Evolutionary conservation across 202 grass and related monocot species (phyloP).

Genomic region (Carex arenaria): DNA sequence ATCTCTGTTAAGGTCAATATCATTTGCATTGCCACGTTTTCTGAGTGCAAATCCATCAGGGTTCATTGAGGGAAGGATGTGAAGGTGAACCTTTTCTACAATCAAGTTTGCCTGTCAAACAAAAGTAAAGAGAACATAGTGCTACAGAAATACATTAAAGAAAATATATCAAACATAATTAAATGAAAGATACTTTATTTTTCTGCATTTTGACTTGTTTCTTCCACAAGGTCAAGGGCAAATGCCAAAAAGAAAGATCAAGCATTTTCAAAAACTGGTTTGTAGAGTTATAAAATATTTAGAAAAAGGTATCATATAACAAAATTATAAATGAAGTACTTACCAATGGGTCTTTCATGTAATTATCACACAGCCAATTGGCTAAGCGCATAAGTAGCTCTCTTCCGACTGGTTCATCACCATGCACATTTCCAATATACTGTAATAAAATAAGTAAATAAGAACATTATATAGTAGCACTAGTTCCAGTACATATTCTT

Average conservation of each 20-base stretch:
- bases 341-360: conserved; percentile 75
- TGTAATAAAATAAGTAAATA: conserved; percentile 27
- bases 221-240: not conserved
- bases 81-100: conserved; percentile 82
- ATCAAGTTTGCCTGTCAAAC: conserved; percentile 77
- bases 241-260: not conserved
- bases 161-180: not conserved
- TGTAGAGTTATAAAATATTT: not conserved
- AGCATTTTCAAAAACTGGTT: not conserved
- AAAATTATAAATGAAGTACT: not conserved
- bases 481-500: not conserved
- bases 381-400: conserved; percentile 87
- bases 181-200: not conserved
- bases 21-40: conserved; percentile 91
- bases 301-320: not conserved
- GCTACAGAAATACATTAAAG: not conserved
- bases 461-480: not conserved
- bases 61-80: conserved; percentile 94
- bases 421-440: conserved; percentile 97
- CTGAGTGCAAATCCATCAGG: conserved; percentile 91
- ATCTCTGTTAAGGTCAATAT: conserved; percentile 89
- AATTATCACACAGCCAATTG: conserved; percentile 91
- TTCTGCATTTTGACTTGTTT: not conserved
- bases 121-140: conserved; percentile 18
- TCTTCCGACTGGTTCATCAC: conserved; percentile 91